Evolutionary conservation across 2,329 filamentous ascomycete species (phyloP).

Genomic region (Rosellinia necatrix): DNA sequence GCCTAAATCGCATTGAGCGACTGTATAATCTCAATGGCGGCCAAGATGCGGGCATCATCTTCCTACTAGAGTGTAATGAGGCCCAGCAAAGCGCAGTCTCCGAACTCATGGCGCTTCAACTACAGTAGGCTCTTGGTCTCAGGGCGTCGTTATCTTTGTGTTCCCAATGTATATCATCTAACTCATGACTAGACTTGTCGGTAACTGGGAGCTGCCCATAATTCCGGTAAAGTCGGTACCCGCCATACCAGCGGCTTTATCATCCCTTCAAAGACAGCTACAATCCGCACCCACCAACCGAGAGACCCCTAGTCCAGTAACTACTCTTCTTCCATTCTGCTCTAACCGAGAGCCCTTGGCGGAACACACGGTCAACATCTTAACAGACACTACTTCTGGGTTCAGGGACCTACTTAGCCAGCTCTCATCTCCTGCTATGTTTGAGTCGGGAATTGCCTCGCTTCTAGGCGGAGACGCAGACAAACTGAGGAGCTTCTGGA

Average conservation of each 20-base stretch:
- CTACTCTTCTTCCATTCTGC: conserved; percentile 43
- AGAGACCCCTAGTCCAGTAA: conserved; percentile 29
- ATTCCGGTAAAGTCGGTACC: conserved; percentile 47
- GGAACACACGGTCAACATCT: conserved; percentile 39
- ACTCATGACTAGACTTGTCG: conserved; percentile 40
- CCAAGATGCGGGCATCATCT: conserved; percentile 48
- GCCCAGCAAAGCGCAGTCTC: conserved; percentile 38
- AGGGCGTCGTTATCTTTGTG: neutral
- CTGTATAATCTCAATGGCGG: conserved; percentile 48
- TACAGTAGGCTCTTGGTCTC: conserved; percentile 43
- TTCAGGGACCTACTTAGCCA: conserved; percentile 40
- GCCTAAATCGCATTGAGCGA: conserved; percentile 45
- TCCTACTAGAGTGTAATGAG: conserved; percentile 45
- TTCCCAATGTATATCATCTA: conserved; percentile 7
- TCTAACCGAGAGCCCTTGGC: conserved; percentile 34
- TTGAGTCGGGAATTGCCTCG: conserved; percentile 31
- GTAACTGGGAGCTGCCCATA: conserved; percentile 44
- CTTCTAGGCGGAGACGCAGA: conserved; percentile 39
- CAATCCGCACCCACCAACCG: conserved; percentile 5
- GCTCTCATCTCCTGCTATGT: conserved; percentile 29
- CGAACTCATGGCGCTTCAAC: conserved; percentile 49
- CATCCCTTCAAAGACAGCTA: conserved; percentile 45
- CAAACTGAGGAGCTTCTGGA: conserved; percentile 38
- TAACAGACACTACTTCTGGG: conserved; percentile 40
- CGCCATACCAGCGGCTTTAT: conserved; percentile 45